Conservation (phyloP, 2,329 filamentous ascomycete genomes). For the Neocucurbitaria cava region DNA sequence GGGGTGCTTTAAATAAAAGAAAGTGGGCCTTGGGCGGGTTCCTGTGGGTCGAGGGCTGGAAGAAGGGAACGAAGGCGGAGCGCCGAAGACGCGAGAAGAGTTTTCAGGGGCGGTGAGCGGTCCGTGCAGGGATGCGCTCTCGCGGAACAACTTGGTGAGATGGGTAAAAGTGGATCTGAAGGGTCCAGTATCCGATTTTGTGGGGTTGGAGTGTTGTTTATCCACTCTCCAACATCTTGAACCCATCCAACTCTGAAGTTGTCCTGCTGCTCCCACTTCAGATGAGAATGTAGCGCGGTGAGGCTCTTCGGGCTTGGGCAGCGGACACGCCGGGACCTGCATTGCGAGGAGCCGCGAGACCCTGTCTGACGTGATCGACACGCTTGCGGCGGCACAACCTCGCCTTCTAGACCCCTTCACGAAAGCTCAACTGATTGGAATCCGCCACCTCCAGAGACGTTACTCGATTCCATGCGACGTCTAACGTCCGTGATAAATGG, state of each 20-base stretch:
- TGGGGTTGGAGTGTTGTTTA: not conserved
- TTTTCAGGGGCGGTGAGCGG: slow-evolving; percentile 24
- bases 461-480: slow-evolving; percentile 3
- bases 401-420: slow-evolving; percentile 17
- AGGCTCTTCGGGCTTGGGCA: slow-evolving; percentile 2
- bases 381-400: slow-evolving; percentile 6
- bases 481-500: not conserved
- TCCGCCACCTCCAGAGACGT: slow-evolving; percentile 15
- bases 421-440: slow-evolving; percentile 2
- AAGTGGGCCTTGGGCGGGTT: slow-evolving; percentile 8
- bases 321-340: slow-evolving; percentile 5
- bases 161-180: not conserved
- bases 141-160: slow-evolving; percentile 4
- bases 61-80: slow-evolving; percentile 13
- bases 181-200: not conserved
- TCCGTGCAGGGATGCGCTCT: slow-evolving; percentile 16
- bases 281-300: not conserved
- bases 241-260: not conserved
- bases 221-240: not conserved
- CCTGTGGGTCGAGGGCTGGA: slow-evolving; percentile 8
- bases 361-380: slow-evolving; percentile 10
- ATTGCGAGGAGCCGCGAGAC: slow-evolving; percentile 4
- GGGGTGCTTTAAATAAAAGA: slow-evolving; percentile 19
- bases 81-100: slow-evolving; percentile 3
- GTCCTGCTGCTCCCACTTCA: not conserved